Evolutionary conservation across 768 basidiomycete genomes (phyloP), one percentile per base, ranked within the genome.

Genomic region (Trametes sanguinea): DNA sequence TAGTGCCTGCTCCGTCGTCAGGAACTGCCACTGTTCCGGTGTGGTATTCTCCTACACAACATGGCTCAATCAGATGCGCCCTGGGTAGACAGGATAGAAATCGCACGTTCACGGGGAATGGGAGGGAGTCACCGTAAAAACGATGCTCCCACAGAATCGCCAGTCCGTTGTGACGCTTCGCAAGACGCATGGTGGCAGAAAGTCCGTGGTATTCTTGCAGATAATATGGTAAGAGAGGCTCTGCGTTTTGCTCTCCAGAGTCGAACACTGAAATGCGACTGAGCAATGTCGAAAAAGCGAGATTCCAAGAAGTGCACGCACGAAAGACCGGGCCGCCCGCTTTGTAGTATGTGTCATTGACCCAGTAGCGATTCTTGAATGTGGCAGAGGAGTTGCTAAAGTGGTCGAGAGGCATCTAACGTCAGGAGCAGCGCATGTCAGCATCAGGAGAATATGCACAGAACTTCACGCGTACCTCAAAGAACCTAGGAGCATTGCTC

Each of bases 61-160:
- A 29, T 35, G 61, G 32, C 30, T 22, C 2, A 35, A 42, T 45
- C 30, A 17, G 29, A 2, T 17, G 22, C 22, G 22, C 22, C 22
- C 22, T 22, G 22, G 22, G 22, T 22, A 22, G 22, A 22, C 22
- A 22, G 22, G 35, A 37, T 6, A 11, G 35, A 6, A 6, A 37
- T 11, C 11, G 35, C 35, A 81, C 80, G 65, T 80, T 80, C 9
- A 81, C 76, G 1, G 77, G 77, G 61, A 83, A 82, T 0, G 81
- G 80, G 6, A 76, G 71, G 1, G 80, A 82, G 37, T 74, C 75
- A 11, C 81, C 81, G 63, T 83, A 83, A 61, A 72, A 82, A 5
- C 81, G 73, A 65, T 83, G 81, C 60, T 83, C 81, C 81, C 81
- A 83, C 5, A 83, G 68, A 37, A 82, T 77, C 0, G 80, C 81